These are phyloP conservation scores for Zymoseptoria ardabiliae DNA, from an alignment of 2,329 filamentous ascomycete genomes.

Conservation along the genomic window DNA sequence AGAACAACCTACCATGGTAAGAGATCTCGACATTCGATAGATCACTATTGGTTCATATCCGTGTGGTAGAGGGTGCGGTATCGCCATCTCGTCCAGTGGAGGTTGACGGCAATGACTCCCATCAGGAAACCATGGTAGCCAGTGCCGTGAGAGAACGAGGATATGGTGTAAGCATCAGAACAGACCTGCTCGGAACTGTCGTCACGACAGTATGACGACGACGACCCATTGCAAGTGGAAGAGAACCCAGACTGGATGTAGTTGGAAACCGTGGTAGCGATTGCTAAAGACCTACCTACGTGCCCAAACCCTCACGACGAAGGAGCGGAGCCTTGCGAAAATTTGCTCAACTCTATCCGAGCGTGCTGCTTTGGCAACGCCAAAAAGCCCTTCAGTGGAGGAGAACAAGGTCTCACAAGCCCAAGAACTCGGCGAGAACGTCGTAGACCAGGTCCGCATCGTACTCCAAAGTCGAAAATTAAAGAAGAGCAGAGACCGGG, in stretches of 20 bases:
- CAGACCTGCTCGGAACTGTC: neutral
- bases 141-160: neutral
- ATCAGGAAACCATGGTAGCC: neutral
- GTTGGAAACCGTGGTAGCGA: neutral
- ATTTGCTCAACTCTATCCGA: neutral
- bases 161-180: neutral
- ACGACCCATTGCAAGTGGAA: neutral
- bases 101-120: too few relatives aligned
- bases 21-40: too few relatives aligned
- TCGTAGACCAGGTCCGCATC: neutral
- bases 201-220: neutral
- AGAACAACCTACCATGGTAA: too few relatives aligned
- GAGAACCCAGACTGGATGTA: neutral
- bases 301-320: neutral
- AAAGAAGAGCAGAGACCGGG: neutral
- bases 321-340: too few relatives aligned
- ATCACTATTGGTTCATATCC: too few relatives aligned
- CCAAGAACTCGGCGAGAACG: neutral
- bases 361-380: neutral
- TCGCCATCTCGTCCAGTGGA: too few relatives aligned
- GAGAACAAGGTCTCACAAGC: too few relatives aligned
- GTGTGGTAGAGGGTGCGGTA: too few relatives aligned
- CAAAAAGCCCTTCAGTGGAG: too few relatives aligned
- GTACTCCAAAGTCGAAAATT: neutral
- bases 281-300: neutral